Percentiles rank a stretch among this genome's conserved stretches.
phyloP scores from a whole-genome alignment of 805 yeast species.

The Starmerella riodocensis region DNA sequence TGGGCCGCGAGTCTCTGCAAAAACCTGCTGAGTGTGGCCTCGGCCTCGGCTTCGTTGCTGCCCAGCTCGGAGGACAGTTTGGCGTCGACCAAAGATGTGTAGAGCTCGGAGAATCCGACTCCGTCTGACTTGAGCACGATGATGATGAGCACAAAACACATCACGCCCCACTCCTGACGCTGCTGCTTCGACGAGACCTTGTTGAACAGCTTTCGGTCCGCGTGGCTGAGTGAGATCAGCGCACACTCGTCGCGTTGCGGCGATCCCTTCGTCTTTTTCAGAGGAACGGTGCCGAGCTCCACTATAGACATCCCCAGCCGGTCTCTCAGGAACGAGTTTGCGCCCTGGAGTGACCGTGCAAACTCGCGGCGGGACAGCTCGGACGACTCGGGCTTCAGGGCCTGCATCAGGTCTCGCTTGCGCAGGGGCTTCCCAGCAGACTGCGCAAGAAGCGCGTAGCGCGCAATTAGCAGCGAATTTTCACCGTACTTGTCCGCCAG shows the following conservation, averaged over 20 bases:
- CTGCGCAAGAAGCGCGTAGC: conserved; percentile 2
- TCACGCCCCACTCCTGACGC: conserved; percentile 7
- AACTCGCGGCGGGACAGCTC: background rate
- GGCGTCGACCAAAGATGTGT: background rate
- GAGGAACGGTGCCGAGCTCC: background rate
- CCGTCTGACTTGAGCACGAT: conserved; percentile 6
- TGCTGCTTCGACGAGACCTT: background rate
- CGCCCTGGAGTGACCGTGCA: background rate
- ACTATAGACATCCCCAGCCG: conserved; percentile 2
- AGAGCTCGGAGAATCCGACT: background rate
- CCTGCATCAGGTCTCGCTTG: conserved; percentile 1
- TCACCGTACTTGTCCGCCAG: background rate
- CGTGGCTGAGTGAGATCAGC: background rate
- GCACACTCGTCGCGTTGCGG: conserved; percentile 5
- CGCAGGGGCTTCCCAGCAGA: conserved; percentile 1
- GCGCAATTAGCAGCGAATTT: conserved; percentile 3
- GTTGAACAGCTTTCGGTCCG: background rate
- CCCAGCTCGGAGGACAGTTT: background rate
- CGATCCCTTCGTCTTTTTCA: background rate
- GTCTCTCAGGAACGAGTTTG: conserved; percentile 1
- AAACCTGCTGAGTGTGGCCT: background rate
- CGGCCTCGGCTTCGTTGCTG: background rate
- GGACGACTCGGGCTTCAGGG: background rate
- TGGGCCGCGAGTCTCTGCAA: background rate
- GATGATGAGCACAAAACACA: conserved; percentile 3